Conservation (phyloP, 1,284 basidiomycete genomes). For the Cryptococcus maquisensis region DNA sequence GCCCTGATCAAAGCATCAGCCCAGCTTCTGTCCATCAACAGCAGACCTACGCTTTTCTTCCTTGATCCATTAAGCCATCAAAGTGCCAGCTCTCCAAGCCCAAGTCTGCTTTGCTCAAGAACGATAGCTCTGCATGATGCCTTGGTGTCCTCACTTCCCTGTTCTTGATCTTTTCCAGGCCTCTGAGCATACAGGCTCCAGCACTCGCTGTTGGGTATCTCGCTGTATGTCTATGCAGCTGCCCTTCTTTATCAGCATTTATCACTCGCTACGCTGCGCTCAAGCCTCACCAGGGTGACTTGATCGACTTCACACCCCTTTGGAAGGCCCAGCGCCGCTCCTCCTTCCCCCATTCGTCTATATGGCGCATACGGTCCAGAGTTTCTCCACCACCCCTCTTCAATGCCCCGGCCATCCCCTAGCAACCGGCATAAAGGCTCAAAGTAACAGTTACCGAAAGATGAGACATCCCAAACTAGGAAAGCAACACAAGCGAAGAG, state of each 20-base stretch:
- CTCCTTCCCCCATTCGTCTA: conserved; percentile 15
- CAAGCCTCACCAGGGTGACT: conserved; percentile 37
- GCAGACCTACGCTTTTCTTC: conserved; percentile 63
- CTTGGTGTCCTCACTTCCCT: conserved; percentile 37
- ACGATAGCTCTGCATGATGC: conserved; percentile 55
- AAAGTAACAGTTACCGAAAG: conserved; percentile 30
- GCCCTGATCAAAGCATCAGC: conserved; percentile 13
- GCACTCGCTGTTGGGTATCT: conserved; percentile 66
- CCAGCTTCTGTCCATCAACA: too few relatives aligned
- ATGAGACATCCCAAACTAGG: conserved; percentile 63
- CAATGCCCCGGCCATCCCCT: conserved; percentile 17
- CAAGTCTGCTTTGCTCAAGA: conserved; percentile 62
- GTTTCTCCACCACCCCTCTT: conserved; percentile 31
- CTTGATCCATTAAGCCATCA: conserved; percentile 63
- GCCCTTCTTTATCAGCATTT: not conserved
- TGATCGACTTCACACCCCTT: conserved; percentile 41
- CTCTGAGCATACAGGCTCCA: conserved; percentile 51
- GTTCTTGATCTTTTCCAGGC: conserved; percentile 49
- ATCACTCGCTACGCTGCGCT: not conserved
- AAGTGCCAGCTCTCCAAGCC: conserved; percentile 53
- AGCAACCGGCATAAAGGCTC: conserved; percentile 28
- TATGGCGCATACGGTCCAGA: conserved; percentile 40
- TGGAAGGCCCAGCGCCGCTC: conserved; percentile 24
- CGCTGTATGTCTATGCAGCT: conserved; percentile 83
- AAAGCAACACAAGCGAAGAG: conserved; percentile 67